Conservation (phyloP, 2,329 filamentous ascomycete genomes). For the Penicillium polonicum region DNA sequence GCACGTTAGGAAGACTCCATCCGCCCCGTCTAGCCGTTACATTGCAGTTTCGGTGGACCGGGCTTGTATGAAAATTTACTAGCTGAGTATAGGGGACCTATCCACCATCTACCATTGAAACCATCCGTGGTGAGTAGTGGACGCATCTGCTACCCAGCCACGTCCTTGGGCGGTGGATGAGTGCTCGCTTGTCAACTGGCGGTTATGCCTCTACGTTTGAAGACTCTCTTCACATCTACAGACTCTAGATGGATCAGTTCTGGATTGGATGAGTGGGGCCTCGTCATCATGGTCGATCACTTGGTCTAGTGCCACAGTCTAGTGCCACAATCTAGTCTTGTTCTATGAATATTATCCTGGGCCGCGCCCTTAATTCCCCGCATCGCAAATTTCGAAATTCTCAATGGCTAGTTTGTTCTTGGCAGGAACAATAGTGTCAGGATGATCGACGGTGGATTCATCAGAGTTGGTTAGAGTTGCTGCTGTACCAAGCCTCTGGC, state of each 20-base stretch:
- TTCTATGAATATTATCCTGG: not conserved
- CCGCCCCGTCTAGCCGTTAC: not conserved
- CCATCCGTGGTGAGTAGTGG: constrained; percentile 4
- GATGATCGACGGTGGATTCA: constrained; percentile 3
- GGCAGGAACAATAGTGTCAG: not conserved
- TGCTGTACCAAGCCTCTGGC: not conserved
- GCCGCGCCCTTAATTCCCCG: constrained; percentile 2
- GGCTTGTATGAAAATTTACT: not conserved
- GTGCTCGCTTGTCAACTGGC: too few species aligned
- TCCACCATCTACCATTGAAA: not conserved
- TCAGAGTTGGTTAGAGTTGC: not conserved
- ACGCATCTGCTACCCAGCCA: not conserved
- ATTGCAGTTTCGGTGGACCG: not conserved
- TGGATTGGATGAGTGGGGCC: not conserved
- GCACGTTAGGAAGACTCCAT: not conserved
- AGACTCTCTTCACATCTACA: not conserved
- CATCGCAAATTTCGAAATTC: not conserved
- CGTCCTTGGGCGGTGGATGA: not conserved
- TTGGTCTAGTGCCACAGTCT: not conserved
- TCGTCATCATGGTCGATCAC: constrained; percentile 16
- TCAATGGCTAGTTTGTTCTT: not conserved
- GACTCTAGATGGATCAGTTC: not conserved
- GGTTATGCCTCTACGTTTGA: not conserved
- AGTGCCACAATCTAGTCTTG: not conserved
- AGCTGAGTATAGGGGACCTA: not conserved